Percentiles rank a stretch among this genome's conserved stretches.
Conservation (phyloP, 2,329 filamentous ascomycete genomes). For the Colletotrichum tofieldiae region DNA sequence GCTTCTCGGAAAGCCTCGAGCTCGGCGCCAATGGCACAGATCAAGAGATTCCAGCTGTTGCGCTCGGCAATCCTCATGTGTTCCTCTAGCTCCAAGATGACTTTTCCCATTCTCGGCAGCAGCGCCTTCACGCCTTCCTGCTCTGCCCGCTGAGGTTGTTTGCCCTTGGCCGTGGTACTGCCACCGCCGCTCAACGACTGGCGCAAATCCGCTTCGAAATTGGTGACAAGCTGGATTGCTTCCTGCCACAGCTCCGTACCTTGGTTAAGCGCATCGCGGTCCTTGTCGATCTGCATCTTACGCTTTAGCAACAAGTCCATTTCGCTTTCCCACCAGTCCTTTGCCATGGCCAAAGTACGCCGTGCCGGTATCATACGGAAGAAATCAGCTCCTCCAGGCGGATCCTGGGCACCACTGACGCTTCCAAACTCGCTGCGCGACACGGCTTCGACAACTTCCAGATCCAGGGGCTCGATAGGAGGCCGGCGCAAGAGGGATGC, state of each 20-base stretch:
- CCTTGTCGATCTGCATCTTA: constrained; percentile 70
- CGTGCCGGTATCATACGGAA: constrained; percentile 74
- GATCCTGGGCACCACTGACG: constrained; percentile 52
- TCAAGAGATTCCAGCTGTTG: constrained; percentile 80
- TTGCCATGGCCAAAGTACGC: constrained; percentile 79
- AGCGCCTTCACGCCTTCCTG: constrained; percentile 62
- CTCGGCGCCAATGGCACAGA: constrained; percentile 83
- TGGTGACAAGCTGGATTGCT: constrained; percentile 70
- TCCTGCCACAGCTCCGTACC: constrained; percentile 78
- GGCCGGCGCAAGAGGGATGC: constrained; percentile 71
- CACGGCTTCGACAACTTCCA: constrained; percentile 41
- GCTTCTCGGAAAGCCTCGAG: constrained; percentile 77
- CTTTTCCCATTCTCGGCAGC: constrained; percentile 69
- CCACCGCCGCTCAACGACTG: constrained; percentile 63
- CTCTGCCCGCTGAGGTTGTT: constrained; percentile 50
- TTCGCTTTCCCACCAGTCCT: constrained; percentile 79
- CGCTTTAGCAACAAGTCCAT: constrained; percentile 69
- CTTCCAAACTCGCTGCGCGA: constrained; percentile 14
- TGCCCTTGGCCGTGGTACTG: constrained; percentile 47
- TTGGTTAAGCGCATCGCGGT: constrained; percentile 77
- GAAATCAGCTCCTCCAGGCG: constrained; percentile 62
- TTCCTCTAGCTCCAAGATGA: constrained; percentile 70
- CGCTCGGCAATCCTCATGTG: constrained; percentile 70
- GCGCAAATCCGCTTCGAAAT: constrained; percentile 77
- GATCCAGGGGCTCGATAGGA: constrained; percentile 68